Evolutionary conservation across 768 basidiomycete genomes (phyloP).

Genomic region (Galerina marginata): DNA sequence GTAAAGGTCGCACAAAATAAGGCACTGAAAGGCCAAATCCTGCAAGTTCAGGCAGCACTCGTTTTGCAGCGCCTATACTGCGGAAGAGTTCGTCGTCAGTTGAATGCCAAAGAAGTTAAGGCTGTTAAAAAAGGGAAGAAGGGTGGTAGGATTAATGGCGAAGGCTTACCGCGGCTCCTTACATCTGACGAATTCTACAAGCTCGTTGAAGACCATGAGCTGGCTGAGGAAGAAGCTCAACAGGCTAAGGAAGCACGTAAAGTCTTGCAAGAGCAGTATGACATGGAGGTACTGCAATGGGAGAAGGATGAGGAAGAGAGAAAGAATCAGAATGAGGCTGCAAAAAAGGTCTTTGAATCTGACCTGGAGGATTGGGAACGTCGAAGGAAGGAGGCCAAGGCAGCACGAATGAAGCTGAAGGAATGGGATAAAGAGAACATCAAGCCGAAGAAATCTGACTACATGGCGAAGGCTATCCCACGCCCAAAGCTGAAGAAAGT

Average conservation of each 20-base stretch:
- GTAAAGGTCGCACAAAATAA: no score
- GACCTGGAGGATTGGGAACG: no score
- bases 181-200: not conserved
- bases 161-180: not conserved
- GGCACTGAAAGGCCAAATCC: not conserved
- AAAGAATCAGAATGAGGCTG: not conserved
- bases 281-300: not conserved
- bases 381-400: no score
- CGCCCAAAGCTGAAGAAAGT: no score
- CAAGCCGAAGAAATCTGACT: no score
- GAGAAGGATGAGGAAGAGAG: not conserved
- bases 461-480: no score
- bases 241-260: conserved; percentile 13
- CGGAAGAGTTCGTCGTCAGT: conserved; percentile 21
- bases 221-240: no score
- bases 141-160: not conserved
- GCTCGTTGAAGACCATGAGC: conserved; percentile 25
- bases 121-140: conserved; percentile 14
- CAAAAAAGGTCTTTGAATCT: not conserved
- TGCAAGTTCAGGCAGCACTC: conserved; percentile 21
- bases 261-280: conserved; percentile 38
- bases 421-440: no score
- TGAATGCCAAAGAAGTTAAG: conserved; percentile 24
- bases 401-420: no score
- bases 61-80: conserved; percentile 27